These are phyloP conservation scores for Botryosphaeria dothidea DNA, from an alignment of 2,329 filamentous ascomycete species.

Conservation along the genomic window DNA sequence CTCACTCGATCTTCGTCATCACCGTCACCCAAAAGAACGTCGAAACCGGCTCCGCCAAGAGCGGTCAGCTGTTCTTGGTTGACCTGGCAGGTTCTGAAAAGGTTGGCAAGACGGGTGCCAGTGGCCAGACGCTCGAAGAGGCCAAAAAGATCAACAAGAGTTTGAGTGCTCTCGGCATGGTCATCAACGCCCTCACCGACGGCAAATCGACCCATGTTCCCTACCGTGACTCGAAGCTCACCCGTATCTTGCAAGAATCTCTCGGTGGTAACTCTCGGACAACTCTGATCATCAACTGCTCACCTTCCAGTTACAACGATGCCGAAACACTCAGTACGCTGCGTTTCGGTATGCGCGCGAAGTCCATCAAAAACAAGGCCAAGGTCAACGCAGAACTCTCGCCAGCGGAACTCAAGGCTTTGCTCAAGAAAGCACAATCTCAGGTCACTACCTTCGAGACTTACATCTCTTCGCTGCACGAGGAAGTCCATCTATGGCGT, in stretches of 20 bases:
- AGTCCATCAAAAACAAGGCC: constrained; percentile 99
- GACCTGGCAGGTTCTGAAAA: constrained; percentile 98
- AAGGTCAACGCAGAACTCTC: constrained; percentile 99
- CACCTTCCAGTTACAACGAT: constrained; percentile 98
- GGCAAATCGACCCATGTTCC: constrained; percentile 96
- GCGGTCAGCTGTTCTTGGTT: constrained; percentile 93
- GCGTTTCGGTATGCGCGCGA: constrained; percentile 92
- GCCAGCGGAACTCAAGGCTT: constrained; percentile 87
- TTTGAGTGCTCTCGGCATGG: constrained; percentile 96
- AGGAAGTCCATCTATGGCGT: constrained; percentile 85
- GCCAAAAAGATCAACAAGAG: constrained; percentile 99
- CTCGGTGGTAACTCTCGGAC: constrained; percentile 96
- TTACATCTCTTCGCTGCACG: constrained; percentile 81
- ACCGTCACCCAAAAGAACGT: constrained; percentile 98
- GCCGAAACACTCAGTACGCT: constrained; percentile 89
- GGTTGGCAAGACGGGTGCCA: constrained; percentile 96
- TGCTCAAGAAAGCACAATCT: constrained; percentile 88
- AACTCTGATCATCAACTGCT: constrained; percentile 98
- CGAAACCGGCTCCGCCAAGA: constrained; percentile 93
- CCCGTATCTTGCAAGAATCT: constrained; percentile 94
- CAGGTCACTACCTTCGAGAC: constrained; percentile 86
- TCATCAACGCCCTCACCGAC: constrained; percentile 96
- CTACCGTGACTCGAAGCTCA: constrained; percentile 97
- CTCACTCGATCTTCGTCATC: constrained; percentile 97
- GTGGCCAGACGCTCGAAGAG: constrained; percentile 94